Conservation (phyloP, 2,329 filamentous ascomycete genomes). For the Plectosphaerella cucumerina region DNA sequence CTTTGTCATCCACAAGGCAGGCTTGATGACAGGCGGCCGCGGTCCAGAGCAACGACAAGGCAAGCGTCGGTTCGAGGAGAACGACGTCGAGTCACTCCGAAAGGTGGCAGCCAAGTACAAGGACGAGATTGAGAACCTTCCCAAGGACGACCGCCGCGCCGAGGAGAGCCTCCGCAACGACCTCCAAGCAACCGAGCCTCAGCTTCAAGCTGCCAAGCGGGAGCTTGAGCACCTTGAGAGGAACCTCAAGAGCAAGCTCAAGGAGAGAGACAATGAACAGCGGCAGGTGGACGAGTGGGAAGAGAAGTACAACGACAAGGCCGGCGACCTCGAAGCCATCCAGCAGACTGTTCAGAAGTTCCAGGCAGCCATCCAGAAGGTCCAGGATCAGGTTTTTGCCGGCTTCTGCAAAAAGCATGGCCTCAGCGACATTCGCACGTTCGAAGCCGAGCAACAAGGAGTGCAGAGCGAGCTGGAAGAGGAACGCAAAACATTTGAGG, state of each 20-base stretch:
- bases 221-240: constrained; percentile 76
- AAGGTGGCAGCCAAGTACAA: constrained; percentile 71
- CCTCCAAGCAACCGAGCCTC: constrained; percentile 73
- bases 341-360: constrained; percentile 47
- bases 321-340: constrained; percentile 60
- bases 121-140: constrained; percentile 74
- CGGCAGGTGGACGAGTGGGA: constrained; percentile 70
- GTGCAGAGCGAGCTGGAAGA: constrained; percentile 86
- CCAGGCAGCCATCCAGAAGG: constrained; percentile 63
- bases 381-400: constrained; percentile 85
- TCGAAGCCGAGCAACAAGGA: constrained; percentile 89
- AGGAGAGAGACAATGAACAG: constrained; percentile 70
- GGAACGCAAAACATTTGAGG: constrained; percentile 81
- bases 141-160: constrained; percentile 72
- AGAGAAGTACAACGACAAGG: constrained; percentile 73
- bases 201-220: constrained; percentile 64
- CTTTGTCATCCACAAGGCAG: constrained; percentile 94
- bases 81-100: constrained; percentile 81
- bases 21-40: constrained; percentile 93
- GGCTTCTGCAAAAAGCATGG: constrained; percentile 83
- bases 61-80: constrained; percentile 83
- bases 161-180: constrained; percentile 82
- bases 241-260: constrained; percentile 80
- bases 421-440: constrained; percentile 85
- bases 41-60: constrained; percentile 69